Base-by-base conservation (phyloP, 2,329 filamentous ascomycete genomes). In the Colletotrichum paranaense region DNA sequence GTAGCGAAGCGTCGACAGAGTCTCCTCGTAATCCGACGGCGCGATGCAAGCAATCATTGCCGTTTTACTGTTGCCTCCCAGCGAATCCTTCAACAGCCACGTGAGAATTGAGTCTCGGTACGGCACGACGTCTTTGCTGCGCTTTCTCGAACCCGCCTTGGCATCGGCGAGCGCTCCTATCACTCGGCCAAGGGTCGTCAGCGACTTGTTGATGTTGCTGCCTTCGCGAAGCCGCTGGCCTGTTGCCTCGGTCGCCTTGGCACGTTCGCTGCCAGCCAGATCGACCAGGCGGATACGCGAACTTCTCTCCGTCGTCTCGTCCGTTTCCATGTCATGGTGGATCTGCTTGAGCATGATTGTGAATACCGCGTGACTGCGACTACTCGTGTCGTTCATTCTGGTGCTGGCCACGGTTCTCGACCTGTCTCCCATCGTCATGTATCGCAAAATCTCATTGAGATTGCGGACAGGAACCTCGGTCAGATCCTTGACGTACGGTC, bases 321-420 rank as follows among this genome's bases (percentile, higher is more conserved):
- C 97, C n/a, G 95, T 97, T 66, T 95, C 93, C 85, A 98, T 93
- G 78, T 98, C 96, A 84, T 98, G 96, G 80, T 98, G 95, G 76
- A 99, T 99, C 83, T 98, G 97, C 85, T 98, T 98, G 72, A 99
- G 88, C 85, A 97, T 97, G 78, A 99, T 97, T 32, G 97, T 99
- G 83, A 99, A 99, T 71, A 99, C 97, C 8, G 97, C 95, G 80
- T 99, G 97, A 76, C 95, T 98, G 81, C 97, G 94, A 75, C 95
- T 98, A 67, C 95, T 97, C 3, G 96, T 98, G 83, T 99, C 97
- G 84, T 99, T 99, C 97, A 99, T 99, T 86, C 98, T 98, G 73
- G 97, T 99, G 80, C 94, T 95, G 16, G 97, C 97, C 24, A 91
- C 93, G 0, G 97, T 98, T 60, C 97, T 92, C 71, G 94, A 98